These are phyloP conservation scores for Fusarium chaquense DNA, from an alignment of 2,329 filamentous ascomycete genomes.

Conservation along the genomic window DNA sequence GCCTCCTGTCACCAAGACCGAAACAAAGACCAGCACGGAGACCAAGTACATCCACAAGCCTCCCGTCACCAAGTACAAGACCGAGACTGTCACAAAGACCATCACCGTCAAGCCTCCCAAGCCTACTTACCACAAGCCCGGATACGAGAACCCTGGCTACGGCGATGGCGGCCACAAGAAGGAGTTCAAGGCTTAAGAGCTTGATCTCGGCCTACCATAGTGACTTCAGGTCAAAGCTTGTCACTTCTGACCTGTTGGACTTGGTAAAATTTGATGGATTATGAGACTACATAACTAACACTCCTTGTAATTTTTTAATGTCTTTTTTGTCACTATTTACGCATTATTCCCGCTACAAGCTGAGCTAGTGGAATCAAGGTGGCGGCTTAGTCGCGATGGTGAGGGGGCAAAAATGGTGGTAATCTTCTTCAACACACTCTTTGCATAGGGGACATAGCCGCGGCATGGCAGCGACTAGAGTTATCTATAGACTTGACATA, in stretches of 20 bases:
- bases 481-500: constrained; percentile 23
- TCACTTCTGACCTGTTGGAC: neutral
- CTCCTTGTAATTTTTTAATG: constrained; percentile 26
- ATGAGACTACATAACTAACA: constrained; percentile 9
- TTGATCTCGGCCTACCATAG: neutral
- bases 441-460: constrained; percentile 38
- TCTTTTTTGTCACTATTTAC: neutral
- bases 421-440: constrained; percentile 34
- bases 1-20: constrained; percentile 15
- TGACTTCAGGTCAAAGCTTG: neutral
- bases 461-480: constrained; percentile 11
- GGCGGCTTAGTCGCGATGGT: neutral
- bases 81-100: constrained; percentile 9
- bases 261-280: neutral
- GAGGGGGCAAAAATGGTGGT: constrained; percentile 9
- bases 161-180: constrained; percentile 14
- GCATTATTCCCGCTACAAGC: neutral
- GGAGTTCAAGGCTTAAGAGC: constrained; percentile 22
- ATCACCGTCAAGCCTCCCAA: constrained; percentile 9
- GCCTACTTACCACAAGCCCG: constrained; percentile 17
- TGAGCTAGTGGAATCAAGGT: neutral
- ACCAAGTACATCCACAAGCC: constrained; percentile 24
- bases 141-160: neutral
- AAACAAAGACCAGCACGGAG: constrained; percentile 10
- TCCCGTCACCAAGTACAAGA: constrained; percentile 19